Conservation (phyloP, 2,329 filamentous ascomycete genomes). For the Beauveria brongniartii region DNA sequence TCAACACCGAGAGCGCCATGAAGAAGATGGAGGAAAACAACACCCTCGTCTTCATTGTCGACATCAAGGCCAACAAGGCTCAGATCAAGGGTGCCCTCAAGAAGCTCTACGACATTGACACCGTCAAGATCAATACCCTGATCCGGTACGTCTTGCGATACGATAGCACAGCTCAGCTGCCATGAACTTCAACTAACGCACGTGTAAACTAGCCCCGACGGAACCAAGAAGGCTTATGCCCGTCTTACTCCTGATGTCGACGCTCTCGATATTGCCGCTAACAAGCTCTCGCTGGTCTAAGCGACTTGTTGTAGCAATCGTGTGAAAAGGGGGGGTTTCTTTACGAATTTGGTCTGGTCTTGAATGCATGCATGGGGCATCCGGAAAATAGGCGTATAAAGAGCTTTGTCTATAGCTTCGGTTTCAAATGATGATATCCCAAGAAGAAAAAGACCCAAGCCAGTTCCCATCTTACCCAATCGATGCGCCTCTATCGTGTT, state of each 20-base stretch:
- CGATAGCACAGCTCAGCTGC: neutral
- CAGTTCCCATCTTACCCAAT: constrained; percentile 15
- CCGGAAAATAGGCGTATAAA: constrained; percentile 9
- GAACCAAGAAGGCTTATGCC: constrained; percentile 97
- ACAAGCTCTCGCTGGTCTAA: constrained; percentile 98
- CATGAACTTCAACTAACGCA: constrained; percentile 13
- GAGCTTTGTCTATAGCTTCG: constrained; percentile 11
- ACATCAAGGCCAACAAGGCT: constrained; percentile 98
- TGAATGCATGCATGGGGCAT: constrained; percentile 17
- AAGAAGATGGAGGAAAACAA: constrained; percentile 99
- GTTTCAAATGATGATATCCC: constrained; percentile 25
- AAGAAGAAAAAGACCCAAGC: constrained; percentile 17
- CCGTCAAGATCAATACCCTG: constrained; percentile 98
- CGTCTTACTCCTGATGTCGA: constrained; percentile 94
- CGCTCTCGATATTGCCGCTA: constrained; percentile 97
- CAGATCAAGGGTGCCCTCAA: constrained; percentile 98
- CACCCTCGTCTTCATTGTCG: constrained; percentile 96
- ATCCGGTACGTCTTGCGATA: constrained; percentile 61
- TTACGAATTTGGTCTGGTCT: constrained; percentile 32
- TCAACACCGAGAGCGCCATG: constrained; percentile 99
- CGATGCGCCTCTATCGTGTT: neutral
- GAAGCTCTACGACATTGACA: constrained; percentile 99
- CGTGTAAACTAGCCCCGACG: constrained; percentile 62
- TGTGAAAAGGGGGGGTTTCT: constrained; percentile 18
- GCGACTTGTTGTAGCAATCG: constrained; percentile 17